Base-by-base conservation (phyloP, 176 grass and related monocot genomes). In the Cenchrus fungigraminus region DNA sequence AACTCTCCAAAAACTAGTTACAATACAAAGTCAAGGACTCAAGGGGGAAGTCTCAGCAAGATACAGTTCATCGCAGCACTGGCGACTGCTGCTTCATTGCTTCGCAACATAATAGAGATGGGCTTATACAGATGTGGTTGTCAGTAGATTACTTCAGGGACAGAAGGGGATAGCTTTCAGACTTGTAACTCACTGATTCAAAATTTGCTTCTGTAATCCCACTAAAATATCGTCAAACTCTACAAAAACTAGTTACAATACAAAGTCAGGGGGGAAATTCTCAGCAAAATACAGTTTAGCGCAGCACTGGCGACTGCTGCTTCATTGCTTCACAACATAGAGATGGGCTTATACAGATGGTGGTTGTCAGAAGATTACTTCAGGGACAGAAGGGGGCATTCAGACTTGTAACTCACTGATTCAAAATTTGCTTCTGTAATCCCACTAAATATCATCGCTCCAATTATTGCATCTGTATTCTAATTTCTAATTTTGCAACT, bases 381-480 rank as follows among this genome's bases (percentile, higher is more conserved):
- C 51, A 60, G 12, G 15, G 60, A 82, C 31, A 71, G 16, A 52
- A 66, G 25, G 12, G 9, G 12, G 32, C 4, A 65, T 77, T 64
- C 46, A 1, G 34, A 50, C 29, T n/a, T 32, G 87, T 22, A 45
- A 65, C 8, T 62, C 59, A 58, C 9, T 79, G 57, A 25, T 72
- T 83, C 45, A 73, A 84, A 71, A 79, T 62, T 59, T 82, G 65
- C 63, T 78, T 71, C 62, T 68, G 42, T 73, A 79, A 74, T 78
- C 57, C 68, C 42, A 16, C 58, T 7, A 11, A 65, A 40, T 57
- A 44, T 45, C 8, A 2, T 32, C 34, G 49, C 81, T 73, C 8
- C 46, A 22, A 25, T 73, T 84, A 74, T 79, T 66, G 43, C 43
- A 50, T 56, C 45, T 69, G 16, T 5, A 68, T 6, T 77, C 28